Percentiles rank a stretch among this genome's conserved stretches.
phyloP scores from a whole-genome alignment of 1,284 basidiomycete genomes.

The Leccinum pachyderme region DNA sequence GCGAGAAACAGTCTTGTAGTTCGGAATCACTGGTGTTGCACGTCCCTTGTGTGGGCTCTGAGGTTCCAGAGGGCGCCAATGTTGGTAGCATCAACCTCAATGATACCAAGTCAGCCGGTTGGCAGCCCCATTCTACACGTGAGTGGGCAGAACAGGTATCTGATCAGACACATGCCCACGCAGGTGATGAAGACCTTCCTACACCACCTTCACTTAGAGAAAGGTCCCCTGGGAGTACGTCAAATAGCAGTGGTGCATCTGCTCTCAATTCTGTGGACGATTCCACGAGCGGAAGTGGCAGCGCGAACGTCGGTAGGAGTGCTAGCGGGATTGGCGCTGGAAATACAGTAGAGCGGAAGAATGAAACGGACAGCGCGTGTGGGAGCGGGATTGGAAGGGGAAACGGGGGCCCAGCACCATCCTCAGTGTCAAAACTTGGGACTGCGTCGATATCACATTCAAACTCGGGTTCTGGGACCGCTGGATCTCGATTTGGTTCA shows the following conservation, averaged over 20 bases:
- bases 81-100: constrained; percentile 32
- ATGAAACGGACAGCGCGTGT: constrained; percentile 12
- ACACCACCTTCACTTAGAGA: constrained; percentile 10
- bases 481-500: constrained; percentile 27
- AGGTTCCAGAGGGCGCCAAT: constrained; percentile 5
- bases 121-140: constrained; percentile 32
- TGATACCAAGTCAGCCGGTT: constrained; percentile 41
- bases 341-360: constrained; percentile 8
- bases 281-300: constrained; percentile 16
- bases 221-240: constrained; percentile 25
- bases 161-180: constrained; percentile 20
- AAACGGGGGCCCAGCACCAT: constrained; percentile 11
- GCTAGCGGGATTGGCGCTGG: constrained; percentile 5
- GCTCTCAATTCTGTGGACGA: constrained; percentile 28
- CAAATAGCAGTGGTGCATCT: constrained; percentile 27
- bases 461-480: constrained; percentile 26
- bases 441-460: constrained; percentile 27
- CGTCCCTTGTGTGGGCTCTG: constrained; percentile 27
- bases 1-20: constrained; percentile 12
- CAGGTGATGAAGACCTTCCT: constrained; percentile 4
- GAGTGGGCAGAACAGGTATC: constrained; percentile 32
- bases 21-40: constrained; percentile 32
- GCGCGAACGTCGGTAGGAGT: constrained; percentile 12
- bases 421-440: constrained; percentile 18
- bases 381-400: constrained; percentile 12